Base-by-base conservation (phyloP, 176 grass and related monocot genomes). In the Oryza brachyantha region DNA sequence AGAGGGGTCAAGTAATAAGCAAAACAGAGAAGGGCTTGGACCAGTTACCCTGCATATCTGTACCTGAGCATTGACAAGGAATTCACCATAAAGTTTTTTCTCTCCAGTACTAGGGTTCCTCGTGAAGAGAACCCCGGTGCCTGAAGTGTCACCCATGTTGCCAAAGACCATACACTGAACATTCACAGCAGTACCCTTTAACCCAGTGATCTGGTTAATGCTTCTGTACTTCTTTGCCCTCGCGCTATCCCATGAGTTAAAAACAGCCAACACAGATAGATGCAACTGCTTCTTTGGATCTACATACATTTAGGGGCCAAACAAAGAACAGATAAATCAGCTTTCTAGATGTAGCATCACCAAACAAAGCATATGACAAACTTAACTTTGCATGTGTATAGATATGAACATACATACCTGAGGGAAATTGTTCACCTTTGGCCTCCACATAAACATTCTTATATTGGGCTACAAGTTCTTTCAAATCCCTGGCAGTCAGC, bases 91-190 rank as follows among this genome's bases (percentile, higher is more conserved):
- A 74, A 99, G 90, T 84, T 96, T 99, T 76, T 89, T 95, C 84
- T 99, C 92, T 41, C 96, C 96, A 0, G 96, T 99, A 84, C 88
- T 99, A 19, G 96, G 96, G 36, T 93, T 96, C 55, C 96, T 78
- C 14, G 96, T 99, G 75, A 99, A 99, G 62, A 99, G 90, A 24
- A 99, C 96, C 17, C 96, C 96, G 0, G 96, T 99, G 1, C 96
- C 96, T 3, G 96, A 99, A 26, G 90, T 93, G 81, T 91, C 70
- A 2, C 96, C 96, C 96, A 99, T 99, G 90, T 99, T 99, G 31
- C 96, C 96, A 38, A 93, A 99, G 66, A 99, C 96, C 96, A 99
- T 99, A 71, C 73, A 90, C 84, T 99, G 96, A 35, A 99, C 90
- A 69, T 99, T 99, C 3, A 99, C 96, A 5, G 96, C 96, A 7